A percentile compares a stretch with the other conserved stretches of the same genome.
Conservation (phyloP, 2,329 filamentous ascomycete genomes). For the Diaporthe velutina region DNA sequence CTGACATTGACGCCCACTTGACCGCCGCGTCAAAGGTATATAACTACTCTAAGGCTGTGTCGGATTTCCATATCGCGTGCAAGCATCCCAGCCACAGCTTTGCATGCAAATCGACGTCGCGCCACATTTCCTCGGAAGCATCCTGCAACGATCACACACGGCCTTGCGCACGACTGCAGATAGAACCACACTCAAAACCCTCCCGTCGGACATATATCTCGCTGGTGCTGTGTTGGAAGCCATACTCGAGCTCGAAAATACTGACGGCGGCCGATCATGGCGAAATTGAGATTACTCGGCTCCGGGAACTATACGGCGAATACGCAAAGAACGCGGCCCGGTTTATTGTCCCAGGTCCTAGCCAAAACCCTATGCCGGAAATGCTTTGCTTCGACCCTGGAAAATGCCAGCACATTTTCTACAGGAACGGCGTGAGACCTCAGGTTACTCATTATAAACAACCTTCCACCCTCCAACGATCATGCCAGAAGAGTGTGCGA, state of each 20-base stretch:
- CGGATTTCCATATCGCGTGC: neutral
- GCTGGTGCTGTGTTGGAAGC: slow-evolving; percentile 9
- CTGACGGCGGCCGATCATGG: neutral
- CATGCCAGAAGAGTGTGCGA: neutral
- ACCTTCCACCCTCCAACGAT: neutral
- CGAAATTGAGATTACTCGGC: neutral
- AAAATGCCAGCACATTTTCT: neutral
- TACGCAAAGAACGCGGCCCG: neutral
- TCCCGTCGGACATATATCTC: neutral
- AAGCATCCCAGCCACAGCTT: neutral
- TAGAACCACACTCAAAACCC: neutral
- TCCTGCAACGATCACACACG: slow-evolving; percentile 4
- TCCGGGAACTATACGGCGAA: neutral
- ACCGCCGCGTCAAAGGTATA: neutral
- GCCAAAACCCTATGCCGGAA: neutral
- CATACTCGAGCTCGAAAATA: neutral
- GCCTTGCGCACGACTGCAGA: neutral
- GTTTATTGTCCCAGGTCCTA: neutral
- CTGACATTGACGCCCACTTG: neutral
- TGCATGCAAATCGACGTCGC: slow-evolving; percentile 1
- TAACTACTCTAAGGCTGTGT: neutral
- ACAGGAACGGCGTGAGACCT: neutral
- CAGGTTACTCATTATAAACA: neutral
- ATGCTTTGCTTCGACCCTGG: neutral
- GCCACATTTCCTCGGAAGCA: neutral